Evolutionary conservation across 2,329 filamentous ascomycete species (phyloP).

Genomic region (Trichoderma guizhouense): DNA sequence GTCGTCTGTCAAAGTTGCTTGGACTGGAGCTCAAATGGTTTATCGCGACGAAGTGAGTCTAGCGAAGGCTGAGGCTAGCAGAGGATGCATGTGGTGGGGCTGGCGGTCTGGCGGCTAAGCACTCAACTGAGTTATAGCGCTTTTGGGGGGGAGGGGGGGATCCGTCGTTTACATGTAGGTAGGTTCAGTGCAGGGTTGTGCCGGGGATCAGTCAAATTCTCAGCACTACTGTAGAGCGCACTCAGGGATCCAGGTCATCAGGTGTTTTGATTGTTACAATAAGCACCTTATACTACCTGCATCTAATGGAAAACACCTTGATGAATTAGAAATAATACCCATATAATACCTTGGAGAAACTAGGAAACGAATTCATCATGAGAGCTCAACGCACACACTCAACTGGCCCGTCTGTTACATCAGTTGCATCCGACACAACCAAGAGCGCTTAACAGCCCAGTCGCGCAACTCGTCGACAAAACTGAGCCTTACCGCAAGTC

Average conservation of each 20-base stretch:
- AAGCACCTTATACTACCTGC: background rate
- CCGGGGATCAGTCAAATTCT: background rate
- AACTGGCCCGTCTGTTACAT: background rate
- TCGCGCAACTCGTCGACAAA: background rate
- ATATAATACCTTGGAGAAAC: background rate
- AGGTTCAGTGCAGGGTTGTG: background rate
- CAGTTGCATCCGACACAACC: background rate
- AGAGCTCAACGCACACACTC: background rate
- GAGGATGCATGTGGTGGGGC: background rate
- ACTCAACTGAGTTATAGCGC: background rate
- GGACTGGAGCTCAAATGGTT: background rate
- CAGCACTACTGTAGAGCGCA: background rate
- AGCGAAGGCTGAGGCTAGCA: background rate
- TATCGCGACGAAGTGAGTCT: background rate
- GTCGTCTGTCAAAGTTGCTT: background rate
- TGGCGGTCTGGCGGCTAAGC: slow-evolving; percentile 1
- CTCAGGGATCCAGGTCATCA: background rate
- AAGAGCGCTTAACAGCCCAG: background rate
- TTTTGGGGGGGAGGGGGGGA: background rate
- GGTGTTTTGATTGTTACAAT: background rate
- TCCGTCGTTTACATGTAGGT: too few relatives aligned
- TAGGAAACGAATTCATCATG: background rate
- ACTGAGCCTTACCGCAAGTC: background rate
- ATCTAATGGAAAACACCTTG: too few relatives aligned
- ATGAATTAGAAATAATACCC: too few relatives aligned